Percentiles rank a stretch among this genome's conserved stretches.
Conservation (phyloP, 768 basidiomycete genomes). For the Ramaria sp. region DNA sequence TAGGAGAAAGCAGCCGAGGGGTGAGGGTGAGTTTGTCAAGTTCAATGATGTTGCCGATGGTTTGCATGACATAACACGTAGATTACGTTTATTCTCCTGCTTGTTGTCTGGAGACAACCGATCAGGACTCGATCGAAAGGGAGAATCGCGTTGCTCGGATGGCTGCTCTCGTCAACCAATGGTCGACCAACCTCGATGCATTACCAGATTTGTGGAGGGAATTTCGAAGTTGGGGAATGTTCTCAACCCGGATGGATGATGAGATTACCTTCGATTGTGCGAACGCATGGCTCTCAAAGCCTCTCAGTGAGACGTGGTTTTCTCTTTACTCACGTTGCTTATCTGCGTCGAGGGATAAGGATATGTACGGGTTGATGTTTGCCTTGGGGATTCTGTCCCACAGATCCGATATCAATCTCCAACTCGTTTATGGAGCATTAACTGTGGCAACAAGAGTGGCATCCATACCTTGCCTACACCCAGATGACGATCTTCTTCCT, state of each 20-base stretch:
- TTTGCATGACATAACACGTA: background rate
- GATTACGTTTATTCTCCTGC: background rate
- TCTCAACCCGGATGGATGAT: background rate
- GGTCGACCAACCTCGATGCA: background rate
- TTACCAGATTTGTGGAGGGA: background rate
- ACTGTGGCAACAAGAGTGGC: background rate
- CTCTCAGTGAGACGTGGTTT: background rate
- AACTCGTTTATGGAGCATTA: background rate
- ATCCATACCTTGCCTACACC: background rate
- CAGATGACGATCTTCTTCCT: background rate
- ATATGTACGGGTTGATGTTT: background rate
- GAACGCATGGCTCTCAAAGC: too few relatives aligned
- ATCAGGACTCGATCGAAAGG: background rate
- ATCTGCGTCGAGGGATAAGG: background rate
- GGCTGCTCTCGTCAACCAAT: background rate
- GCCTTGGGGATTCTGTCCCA: background rate
- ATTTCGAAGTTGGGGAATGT: background rate
- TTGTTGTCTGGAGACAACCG: background rate
- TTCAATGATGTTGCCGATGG: background rate
- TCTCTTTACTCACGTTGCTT: background rate
- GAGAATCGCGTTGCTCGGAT: background rate
- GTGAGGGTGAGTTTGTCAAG: too few relatives aligned
- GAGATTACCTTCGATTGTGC: too few relatives aligned
- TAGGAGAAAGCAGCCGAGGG: too few relatives aligned
- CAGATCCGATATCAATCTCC: background rate